Evolutionary conservation across 345 rosid genomes (phyloP).

Genomic region (Sonneratia caseolaris): DNA sequence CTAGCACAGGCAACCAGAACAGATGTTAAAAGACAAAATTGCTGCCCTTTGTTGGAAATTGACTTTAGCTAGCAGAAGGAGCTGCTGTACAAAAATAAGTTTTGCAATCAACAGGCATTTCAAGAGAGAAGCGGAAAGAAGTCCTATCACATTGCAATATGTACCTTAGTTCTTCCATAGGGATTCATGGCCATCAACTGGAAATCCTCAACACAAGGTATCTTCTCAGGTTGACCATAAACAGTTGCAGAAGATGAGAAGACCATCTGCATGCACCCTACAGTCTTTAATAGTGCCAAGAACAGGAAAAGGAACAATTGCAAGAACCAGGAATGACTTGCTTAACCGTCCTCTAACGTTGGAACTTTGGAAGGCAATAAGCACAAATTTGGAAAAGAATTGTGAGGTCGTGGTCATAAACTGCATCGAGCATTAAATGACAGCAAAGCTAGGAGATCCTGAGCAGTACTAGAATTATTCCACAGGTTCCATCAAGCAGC

Average conservation of each 20-base stretch:
- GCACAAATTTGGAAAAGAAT: neutral
- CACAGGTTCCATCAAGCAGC: neutral
- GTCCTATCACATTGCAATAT: neutral
- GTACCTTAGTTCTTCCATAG: conserved; percentile 90
- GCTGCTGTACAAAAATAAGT: neutral
- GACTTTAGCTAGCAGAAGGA: neutral
- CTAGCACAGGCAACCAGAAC: conserved; percentile 20
- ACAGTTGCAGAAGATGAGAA: conserved; percentile 98
- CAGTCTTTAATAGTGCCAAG: neutral
- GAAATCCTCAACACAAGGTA: conserved; percentile 76
- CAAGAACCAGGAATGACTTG: neutral
- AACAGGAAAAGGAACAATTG: neutral
- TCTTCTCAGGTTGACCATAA: conserved; percentile 84
- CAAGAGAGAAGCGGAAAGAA: neutral
- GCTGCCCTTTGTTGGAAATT: neutral
- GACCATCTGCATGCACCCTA: conserved; percentile 44
- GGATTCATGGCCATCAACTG: conserved; percentile 78
- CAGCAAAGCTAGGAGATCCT: too few species aligned
- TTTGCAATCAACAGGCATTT: neutral
- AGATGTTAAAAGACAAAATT: conserved; percentile 3
- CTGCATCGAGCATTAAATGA: neutral
- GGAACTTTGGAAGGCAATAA: too few species aligned
- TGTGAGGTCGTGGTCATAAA: neutral
- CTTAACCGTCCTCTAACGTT: neutral
- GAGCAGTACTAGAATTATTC: neutral